phyloP scores from a whole-genome alignment of 257 asterid species.

The Eucommia ulmoides region DNA sequence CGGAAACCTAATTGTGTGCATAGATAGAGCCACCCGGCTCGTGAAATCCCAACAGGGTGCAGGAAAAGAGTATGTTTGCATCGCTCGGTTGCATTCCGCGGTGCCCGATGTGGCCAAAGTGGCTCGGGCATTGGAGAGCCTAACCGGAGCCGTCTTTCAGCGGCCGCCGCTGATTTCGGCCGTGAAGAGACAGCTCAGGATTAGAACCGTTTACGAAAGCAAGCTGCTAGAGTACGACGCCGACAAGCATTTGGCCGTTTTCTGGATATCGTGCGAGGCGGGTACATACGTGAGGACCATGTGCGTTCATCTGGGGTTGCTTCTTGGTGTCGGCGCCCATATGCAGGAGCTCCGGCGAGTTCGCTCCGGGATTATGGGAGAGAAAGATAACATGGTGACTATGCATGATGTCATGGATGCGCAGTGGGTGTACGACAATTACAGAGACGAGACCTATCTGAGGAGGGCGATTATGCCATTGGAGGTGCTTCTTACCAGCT shows the following conservation, averaged over 20 bases:
- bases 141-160: conserved; percentile 90
- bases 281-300: conserved; percentile 89
- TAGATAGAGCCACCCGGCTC: conserved; percentile 85
- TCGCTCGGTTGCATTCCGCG: conserved; percentile 70
- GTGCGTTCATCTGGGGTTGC: conserved; percentile 89
- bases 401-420: conserved; percentile 98
- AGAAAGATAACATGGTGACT: conserved; percentile 92
- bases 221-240: conserved; percentile 81
- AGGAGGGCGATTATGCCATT: conserved; percentile 89
- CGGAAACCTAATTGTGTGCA: conserved; percentile 82
- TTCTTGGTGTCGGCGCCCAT: conserved; percentile 87
- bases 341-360: conserved; percentile 95
- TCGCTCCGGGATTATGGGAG: conserved; percentile 80
- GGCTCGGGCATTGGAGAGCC: conserved; percentile 70
- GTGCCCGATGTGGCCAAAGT: conserved; percentile 70
- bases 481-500: conserved; percentile 82
- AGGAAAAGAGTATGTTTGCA: conserved; percentile 86
- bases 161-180: conserved; percentile 92
- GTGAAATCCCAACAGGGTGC: conserved; percentile 97
- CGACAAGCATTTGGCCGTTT: conserved; percentile 69
- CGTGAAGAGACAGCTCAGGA: conserved; percentile 85
- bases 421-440: conserved; percentile 74
- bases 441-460: conserved; percentile 71
- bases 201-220: conserved; percentile 84
- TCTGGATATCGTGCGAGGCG: conserved; percentile 96